phyloP scores from a whole-genome alignment of 768 basidiomycete genomes.

The Leccinum broughii region DNA sequence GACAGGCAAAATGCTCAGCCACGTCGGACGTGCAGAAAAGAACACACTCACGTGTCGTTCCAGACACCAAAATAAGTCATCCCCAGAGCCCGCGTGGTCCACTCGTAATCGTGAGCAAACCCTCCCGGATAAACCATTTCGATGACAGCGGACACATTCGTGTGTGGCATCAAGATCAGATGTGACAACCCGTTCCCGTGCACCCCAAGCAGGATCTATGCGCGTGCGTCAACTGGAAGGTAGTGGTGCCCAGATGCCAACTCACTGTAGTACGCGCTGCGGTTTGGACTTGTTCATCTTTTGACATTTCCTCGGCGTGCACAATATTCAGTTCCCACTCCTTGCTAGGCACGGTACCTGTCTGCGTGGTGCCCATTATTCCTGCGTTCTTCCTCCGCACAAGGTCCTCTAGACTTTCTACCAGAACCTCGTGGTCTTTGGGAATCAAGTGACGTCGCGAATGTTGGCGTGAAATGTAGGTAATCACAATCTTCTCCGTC shows the following conservation, averaged over 20 bases:
- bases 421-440: conserved; percentile 56
- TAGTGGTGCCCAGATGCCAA: conserved; percentile 4
- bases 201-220: conserved; percentile 66
- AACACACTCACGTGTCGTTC: conserved; percentile 66
- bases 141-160: conserved; percentile 75
- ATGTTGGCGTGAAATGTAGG: conserved; percentile 73
- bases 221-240: conserved; percentile 1
- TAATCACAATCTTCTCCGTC: conserved; percentile 59
- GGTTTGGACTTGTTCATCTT: conserved; percentile 73
- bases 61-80: conserved; percentile 77
- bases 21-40: neutral
- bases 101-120: conserved; percentile 86
- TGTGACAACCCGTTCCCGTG: conserved; percentile 85
- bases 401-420: conserved; percentile 52
- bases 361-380: conserved; percentile 2
- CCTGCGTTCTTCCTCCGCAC: conserved; percentile 38
- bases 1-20: too few relatives aligned
- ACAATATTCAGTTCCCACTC: conserved; percentile 64
- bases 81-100: conserved; percentile 73
- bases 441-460: conserved; percentile 49
- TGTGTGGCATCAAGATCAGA: conserved; percentile 81
- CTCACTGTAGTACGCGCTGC: conserved; percentile 70
- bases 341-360: conserved; percentile 13
- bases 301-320: conserved; percentile 62
- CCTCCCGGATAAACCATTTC: conserved; percentile 82